Conservation (phyloP, 2,329 filamentous ascomycete species). For the Clarireedia monteithiana region DNA sequence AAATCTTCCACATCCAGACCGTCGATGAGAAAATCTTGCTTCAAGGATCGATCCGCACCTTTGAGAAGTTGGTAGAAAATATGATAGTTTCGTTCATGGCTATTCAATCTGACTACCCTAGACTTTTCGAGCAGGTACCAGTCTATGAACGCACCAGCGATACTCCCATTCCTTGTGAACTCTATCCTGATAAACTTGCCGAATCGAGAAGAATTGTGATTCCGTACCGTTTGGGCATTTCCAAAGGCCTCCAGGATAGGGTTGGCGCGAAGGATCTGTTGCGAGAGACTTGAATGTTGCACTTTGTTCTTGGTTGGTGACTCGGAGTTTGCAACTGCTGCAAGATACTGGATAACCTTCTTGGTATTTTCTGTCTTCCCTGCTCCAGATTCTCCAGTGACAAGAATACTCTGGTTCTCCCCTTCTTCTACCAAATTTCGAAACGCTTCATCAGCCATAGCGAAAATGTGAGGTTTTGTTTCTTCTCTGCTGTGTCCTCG, state of each 20-base stretch:
- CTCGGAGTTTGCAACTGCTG: slow-evolving; percentile 84
- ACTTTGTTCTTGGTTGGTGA: slow-evolving; percentile 54
- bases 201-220: slow-evolving; percentile 97
- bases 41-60: slow-evolving; percentile 68
- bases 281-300: slow-evolving; percentile 77
- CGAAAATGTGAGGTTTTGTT: slow-evolving; percentile 94
- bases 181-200: slow-evolving; percentile 99
- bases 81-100: slow-evolving; percentile 90
- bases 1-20: slow-evolving; percentile 77
- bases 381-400: slow-evolving; percentile 95
- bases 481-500: slow-evolving; percentile 86
- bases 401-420: slow-evolving; percentile 92
- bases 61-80: slow-evolving; percentile 93
- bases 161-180: slow-evolving; percentile 80
- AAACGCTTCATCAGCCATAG: slow-evolving; percentile 95
- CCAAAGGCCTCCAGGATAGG: slow-evolving; percentile 97
- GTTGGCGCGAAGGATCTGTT: slow-evolving; percentile 93
- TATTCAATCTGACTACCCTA: slow-evolving; percentile 83
- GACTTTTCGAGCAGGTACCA: slow-evolving; percentile 99
- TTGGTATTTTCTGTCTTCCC: slow-evolving; percentile 99
- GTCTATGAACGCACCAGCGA: slow-evolving; percentile 93
- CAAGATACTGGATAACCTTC: slow-evolving; percentile 97
- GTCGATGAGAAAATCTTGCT: slow-evolving; percentile 68
- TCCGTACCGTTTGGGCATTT: slow-evolving; percentile 94
- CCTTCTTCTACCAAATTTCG: slow-evolving; percentile 92